These are phyloP conservation scores for Alternaria sp. DNA, from an alignment of 2,329 filamentous ascomycete species.

Conservation along the genomic window DNA sequence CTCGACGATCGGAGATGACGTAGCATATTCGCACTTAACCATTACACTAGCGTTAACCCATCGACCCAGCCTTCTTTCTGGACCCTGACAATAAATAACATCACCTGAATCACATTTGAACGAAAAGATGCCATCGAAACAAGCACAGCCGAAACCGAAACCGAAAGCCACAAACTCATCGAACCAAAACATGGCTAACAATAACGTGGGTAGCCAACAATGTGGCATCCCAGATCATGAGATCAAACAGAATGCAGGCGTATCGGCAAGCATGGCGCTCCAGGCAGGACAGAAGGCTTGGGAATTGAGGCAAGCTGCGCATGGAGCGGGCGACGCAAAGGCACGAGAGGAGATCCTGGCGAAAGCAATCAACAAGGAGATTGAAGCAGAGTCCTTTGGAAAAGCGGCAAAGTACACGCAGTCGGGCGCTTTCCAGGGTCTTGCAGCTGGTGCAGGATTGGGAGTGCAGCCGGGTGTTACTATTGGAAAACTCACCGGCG, in stretches of 20 bases:
- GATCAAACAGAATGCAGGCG: conserved; percentile 51
- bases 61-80: conserved; percentile 8
- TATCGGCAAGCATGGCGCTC: conserved; percentile 51
- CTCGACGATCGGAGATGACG: conserved; percentile 17
- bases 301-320: conserved; percentile 52
- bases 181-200: conserved; percentile 22
- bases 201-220: conserved; percentile 20
- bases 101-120: neutral
- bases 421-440: conserved; percentile 52
- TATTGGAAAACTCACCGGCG: conserved; percentile 48
- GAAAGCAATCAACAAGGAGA: conserved; percentile 53
- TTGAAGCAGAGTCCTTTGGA: conserved; percentile 54
- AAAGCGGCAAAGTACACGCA: conserved; percentile 54
- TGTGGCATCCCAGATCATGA: conserved; percentile 45
- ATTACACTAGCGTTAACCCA: conserved; percentile 7
- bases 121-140: conserved; percentile 16
- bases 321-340: conserved; percentile 51
- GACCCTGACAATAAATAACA: conserved; percentile 5
- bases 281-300: conserved; percentile 51
- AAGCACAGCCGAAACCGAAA: conserved; percentile 21
- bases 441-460: conserved; percentile 52
- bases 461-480: conserved; percentile 50
- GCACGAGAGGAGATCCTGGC: conserved; percentile 52
- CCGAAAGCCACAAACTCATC: conserved; percentile 12
- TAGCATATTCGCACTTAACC: conserved; percentile 11